Evolutionary conservation across 2,329 filamentous ascomycete species (phyloP), one percentile per base, ranked within the genome.

Genomic region (Sordariomycetes sp.): DNA sequence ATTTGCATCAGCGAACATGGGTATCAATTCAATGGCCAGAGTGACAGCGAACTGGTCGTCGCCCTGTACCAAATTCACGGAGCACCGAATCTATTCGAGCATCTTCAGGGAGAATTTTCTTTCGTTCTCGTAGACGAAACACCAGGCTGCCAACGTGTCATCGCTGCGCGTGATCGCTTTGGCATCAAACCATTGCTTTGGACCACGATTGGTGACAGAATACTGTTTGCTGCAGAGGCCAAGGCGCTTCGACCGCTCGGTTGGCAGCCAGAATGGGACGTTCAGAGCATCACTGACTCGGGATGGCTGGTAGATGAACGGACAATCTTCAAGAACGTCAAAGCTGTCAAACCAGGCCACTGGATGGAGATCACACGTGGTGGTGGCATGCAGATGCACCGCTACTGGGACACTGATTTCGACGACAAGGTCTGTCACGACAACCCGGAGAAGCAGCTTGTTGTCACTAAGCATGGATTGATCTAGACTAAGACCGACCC

Each of bases 151-250:
- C 47, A 61, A 35, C 38, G 56, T 0, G 52, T 73, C 26, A 48
- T 75, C 24, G 68, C 63, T 0, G 69, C 57, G 2, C 50, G 70
- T 14, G 72, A 77, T 45, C 61, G 71, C 1, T 75, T 64, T 45
- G 72, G 72, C 4, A 68, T 76, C 44, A 76, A 76, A 46, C 70
- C 71, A 3, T 54, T 76, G 14, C 67, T 70, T 37, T 75, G 63
- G 51, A 72, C 68, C 0, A 38, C 61, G 2, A 41, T 57, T 2
- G 29, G 14, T 17, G 34, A 31, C 12, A 27, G n/a, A 11, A n/a
- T 76, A 4, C 47, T 73, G 10, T 46, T 75, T 0, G 67, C 68
- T 6, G 55, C 69, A 1, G 72, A 77, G 45, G 61, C 63, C 38
- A 76, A 76, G 44, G 68, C 64, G 0, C 70, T 75, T 43, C 42